Evolutionary conservation across 805 yeast species (phyloP).

Genomic region (Yueomyces sp.): DNA sequence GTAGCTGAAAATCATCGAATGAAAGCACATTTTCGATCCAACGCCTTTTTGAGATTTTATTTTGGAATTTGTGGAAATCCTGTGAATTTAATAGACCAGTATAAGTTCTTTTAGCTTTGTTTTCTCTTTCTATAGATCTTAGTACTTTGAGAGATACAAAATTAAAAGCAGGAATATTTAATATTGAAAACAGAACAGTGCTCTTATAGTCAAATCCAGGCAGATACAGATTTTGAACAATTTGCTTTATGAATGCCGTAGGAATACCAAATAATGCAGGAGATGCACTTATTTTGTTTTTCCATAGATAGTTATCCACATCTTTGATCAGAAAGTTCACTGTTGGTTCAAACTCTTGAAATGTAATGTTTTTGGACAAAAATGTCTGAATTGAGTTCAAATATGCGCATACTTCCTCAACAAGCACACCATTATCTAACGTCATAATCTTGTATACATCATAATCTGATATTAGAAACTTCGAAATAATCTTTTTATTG

Average conservation of each 20-base stretch:
- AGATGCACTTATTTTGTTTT: conserved; percentile 12
- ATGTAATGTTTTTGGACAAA: not conserved
- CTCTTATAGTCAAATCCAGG: conserved; percentile 5
- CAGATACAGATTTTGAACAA: conserved; percentile 6
- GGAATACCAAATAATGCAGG: conserved; percentile 14
- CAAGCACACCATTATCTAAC: conserved; percentile 13
- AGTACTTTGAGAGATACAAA: conserved; percentile 6
- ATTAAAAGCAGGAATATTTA: conserved; percentile 16
- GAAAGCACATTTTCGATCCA: not conserved
- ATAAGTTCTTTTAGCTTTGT: not conserved
- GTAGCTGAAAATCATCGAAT: not conserved
- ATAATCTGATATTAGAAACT: not conserved
- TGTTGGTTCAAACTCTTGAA: conserved; percentile 3
- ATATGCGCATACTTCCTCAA: conserved; percentile 13
- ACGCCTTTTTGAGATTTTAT: no score
- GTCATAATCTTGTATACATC: conserved; percentile 4
- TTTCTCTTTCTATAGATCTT: conserved; percentile 4
- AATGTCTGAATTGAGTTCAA: conserved; percentile 7
- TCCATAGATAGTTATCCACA: conserved; percentile 20
- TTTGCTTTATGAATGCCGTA: conserved; percentile 8
- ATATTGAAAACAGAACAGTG: conserved; percentile 10
- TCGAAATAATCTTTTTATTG: no score
- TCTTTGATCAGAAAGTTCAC: conserved; percentile 12
- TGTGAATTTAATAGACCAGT: conserved; percentile 25
- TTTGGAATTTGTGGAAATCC: not conserved